phyloP scores from a whole-genome alignment of 768 basidiomycete species.

The Kwoniella pini region DNA sequence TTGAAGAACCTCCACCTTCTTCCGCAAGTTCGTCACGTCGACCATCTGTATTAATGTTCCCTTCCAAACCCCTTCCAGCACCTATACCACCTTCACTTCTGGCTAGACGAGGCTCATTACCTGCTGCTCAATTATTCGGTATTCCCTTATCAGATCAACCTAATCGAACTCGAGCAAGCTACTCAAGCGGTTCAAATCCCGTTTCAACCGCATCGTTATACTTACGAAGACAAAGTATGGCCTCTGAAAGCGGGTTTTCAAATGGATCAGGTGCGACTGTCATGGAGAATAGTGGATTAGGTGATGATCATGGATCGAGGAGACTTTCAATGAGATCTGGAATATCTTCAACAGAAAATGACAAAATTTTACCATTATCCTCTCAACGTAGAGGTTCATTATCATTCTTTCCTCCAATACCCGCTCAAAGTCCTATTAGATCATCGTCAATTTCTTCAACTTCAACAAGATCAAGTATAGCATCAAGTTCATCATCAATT shows the following conservation, averaged over 20 bases:
- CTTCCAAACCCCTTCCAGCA: slow-evolving; percentile 22
- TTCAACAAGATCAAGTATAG: slow-evolving; percentile 12
- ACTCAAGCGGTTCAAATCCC: slow-evolving; percentile 5
- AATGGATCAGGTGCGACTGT: slow-evolving; percentile 14
- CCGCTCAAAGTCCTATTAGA: not conserved
- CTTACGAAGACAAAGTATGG: slow-evolving; percentile 29
- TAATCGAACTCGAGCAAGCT: slow-evolving; percentile 14
- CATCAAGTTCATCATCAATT: slow-evolving; percentile 2
- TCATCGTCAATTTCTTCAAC: slow-evolving; percentile 9
- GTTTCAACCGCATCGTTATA: slow-evolving; percentile 30
- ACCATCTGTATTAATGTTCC: slow-evolving; percentile 31
- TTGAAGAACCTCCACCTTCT: slow-evolving; percentile 5
- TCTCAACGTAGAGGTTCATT: slow-evolving; percentile 10
- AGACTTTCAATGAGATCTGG: not conserved
- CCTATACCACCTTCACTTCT: slow-evolving; percentile 41
- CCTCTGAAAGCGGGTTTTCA: slow-evolving; percentile 22
- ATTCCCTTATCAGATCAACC: slow-evolving; percentile 13
- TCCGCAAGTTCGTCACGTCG: slow-evolving; percentile 20
- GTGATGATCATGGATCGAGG: not conserved
- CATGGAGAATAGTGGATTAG: not conserved
- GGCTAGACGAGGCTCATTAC: slow-evolving; percentile 32
- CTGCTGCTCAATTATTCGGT: slow-evolving; percentile 27
- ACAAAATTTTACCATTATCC: not conserved
- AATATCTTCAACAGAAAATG: slow-evolving; percentile 1
- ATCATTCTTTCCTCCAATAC: slow-evolving; percentile 12